Conservation (phyloP, 257 asterid species). For the Rhazya stricta region DNA sequence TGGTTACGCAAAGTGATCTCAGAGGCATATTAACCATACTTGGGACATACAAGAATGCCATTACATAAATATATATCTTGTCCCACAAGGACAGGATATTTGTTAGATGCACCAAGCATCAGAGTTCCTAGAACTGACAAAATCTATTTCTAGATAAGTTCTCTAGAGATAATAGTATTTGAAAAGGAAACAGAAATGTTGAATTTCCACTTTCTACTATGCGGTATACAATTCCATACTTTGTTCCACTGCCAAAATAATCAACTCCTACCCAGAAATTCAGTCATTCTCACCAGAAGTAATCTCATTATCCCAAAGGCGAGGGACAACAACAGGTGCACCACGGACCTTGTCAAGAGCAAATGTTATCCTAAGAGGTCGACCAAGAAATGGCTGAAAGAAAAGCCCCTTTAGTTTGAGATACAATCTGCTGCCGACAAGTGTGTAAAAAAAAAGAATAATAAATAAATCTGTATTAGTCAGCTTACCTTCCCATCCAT, state of each 20-base stretch:
- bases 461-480: neutral
- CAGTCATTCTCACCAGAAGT: neutral
- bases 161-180: neutral
- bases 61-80: neutral
- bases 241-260: neutral
- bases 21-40: too few relatives aligned
- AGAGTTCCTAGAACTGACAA: neutral
- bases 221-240: neutral
- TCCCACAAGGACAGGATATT: neutral
- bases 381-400: conserved; percentile 42
- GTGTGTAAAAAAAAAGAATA: neutral
- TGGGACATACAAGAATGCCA: too few relatives aligned
- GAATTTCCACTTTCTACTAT: neutral
- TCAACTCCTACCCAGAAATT: neutral
- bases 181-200: neutral
- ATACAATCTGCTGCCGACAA: neutral
- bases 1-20: too few relatives aligned
- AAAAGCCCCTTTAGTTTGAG: neutral
- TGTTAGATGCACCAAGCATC: neutral
- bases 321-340: conserved; percentile 46
- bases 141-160: neutral
- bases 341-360: conserved; percentile 47
- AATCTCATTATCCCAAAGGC: conserved; percentile 13
- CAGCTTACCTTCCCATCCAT: conserved; percentile 45
- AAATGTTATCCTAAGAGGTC: conserved; percentile 42